These are phyloP conservation scores for Cerrena zonata DNA, from an alignment of 1,284 basidiomycete genomes.

Conservation along the genomic window DNA sequence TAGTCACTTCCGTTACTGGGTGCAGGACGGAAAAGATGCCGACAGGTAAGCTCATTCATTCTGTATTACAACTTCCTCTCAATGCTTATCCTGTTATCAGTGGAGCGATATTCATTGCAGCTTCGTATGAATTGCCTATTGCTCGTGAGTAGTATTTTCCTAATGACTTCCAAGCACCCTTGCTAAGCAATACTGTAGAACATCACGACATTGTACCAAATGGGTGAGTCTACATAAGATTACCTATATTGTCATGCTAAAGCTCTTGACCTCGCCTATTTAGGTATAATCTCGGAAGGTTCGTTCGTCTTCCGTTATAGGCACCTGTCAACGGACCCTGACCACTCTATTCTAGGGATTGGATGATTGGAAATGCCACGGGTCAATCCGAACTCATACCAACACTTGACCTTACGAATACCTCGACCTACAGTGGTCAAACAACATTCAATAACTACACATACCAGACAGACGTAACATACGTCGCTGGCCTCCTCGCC, in stretches of 20 bases:
- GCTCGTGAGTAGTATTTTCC: slow-evolving; percentile 33
- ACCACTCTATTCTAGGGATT: slow-evolving; percentile 53
- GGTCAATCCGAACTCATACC: slow-evolving; percentile 44
- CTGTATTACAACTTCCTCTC: not conserved
- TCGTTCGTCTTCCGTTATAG: slow-evolving; percentile 21
- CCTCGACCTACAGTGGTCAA: slow-evolving; percentile 50
- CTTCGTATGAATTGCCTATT: slow-evolving; percentile 69
- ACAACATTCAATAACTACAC: slow-evolving; percentile 58
- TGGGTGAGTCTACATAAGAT: slow-evolving; percentile 50
- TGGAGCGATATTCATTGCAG: slow-evolving; percentile 80
- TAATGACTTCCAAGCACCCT: not conserved
- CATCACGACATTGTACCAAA: slow-evolving; percentile 53
- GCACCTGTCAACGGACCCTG: not conserved
- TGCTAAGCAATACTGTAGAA: slow-evolving; percentile 16
- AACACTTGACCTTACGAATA: slow-evolving; percentile 52
- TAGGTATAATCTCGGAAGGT: slow-evolving; percentile 55
- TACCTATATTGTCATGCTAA: too few species aligned
- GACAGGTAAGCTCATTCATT: slow-evolving; percentile 40
- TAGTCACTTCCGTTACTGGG: slow-evolving; percentile 88
- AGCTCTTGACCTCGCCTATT: too few species aligned
- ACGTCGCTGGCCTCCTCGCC: slow-evolving; percentile 61
- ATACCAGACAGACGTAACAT: slow-evolving; percentile 64
- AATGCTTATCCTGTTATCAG: slow-evolving; percentile 27
- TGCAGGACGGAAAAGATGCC: slow-evolving; percentile 60
- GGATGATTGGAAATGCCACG: slow-evolving; percentile 77